Evolutionary conservation across 768 basidiomycete species (phyloP).

Genomic region (Boletus fagicola): DNA sequence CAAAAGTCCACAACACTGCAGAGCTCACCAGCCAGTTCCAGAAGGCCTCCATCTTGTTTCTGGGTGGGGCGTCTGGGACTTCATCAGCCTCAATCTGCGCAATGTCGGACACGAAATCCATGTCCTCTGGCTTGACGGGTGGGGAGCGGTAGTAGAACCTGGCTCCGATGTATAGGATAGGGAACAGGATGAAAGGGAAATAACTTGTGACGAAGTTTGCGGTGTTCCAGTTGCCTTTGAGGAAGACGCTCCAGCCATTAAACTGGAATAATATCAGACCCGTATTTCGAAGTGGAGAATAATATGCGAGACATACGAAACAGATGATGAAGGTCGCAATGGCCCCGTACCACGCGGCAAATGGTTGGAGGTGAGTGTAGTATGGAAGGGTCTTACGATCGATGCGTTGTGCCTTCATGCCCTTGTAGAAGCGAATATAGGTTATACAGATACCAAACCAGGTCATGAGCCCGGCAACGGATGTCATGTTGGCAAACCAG

Average conservation of each 20-base stretch:
- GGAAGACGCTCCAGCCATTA: constrained; percentile 52
- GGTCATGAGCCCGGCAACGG: constrained; percentile 67
- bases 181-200: constrained; percentile 69
- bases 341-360: constrained; percentile 56
- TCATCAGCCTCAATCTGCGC: constrained; percentile 68
- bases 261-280: constrained; percentile 42
- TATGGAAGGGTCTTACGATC: constrained; percentile 73
- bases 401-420: constrained; percentile 76
- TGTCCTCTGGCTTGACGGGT: constrained; percentile 48
- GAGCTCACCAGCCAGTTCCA: constrained; percentile 77
- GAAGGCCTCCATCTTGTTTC: constrained; percentile 62
- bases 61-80: constrained; percentile 72
- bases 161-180: constrained; percentile 64
- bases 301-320: constrained; percentile 46
- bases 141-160: constrained; percentile 42
- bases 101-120: constrained; percentile 80
- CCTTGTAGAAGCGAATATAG: constrained; percentile 83
- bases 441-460: constrained; percentile 80
- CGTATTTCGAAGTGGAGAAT: neutral
- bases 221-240: constrained; percentile 49
- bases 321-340: constrained; percentile 46
- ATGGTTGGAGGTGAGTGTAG: constrained; percentile 64
- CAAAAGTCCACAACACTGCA: neutral
- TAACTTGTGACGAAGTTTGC: constrained; percentile 85
- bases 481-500: constrained; percentile 80